phyloP scores from a whole-genome alignment of 148 eudicot species.

The Nyssa sinensis region DNA sequence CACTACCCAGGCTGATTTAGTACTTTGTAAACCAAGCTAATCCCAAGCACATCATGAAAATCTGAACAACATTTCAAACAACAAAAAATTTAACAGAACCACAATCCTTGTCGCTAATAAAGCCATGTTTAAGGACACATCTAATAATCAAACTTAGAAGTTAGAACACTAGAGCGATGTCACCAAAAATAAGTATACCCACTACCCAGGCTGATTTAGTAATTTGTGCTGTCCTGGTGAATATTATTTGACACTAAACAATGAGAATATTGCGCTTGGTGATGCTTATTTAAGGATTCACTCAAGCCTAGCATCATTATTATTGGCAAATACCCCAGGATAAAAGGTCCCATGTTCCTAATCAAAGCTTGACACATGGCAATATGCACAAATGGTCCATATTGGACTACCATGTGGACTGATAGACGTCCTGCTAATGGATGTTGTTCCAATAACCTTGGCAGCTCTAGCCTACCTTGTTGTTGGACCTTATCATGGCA shows the following conservation, averaged over 20 bases:
- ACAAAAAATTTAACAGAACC: neutral
- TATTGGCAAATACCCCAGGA: too few relatives aligned
- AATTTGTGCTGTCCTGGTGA: neutral
- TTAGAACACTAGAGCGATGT: neutral
- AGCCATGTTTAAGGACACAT: neutral
- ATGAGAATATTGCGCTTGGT: neutral
- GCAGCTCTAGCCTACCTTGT: neutral
- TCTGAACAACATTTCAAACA: neutral
- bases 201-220: neutral
- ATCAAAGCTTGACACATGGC: neutral
- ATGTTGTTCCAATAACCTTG: neutral
- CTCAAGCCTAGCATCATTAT: too few relatives aligned
- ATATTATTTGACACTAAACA: neutral
- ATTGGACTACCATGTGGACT: neutral
- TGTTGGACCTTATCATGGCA: neutral
- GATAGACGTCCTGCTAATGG: neutral
- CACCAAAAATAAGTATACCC: neutral
- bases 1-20: too few relatives aligned
- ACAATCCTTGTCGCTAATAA: neutral
- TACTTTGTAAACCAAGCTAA: neutral
- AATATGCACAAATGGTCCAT: neutral
- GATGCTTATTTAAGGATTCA: neutral
- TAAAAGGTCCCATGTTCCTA: neutral
- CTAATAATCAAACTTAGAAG: slow-evolving; percentile 5
- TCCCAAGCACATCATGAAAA: neutral